Base-by-base conservation (phyloP, 2,329 filamentous ascomycete genomes). In the Neofusicoccum sp. region DNA sequence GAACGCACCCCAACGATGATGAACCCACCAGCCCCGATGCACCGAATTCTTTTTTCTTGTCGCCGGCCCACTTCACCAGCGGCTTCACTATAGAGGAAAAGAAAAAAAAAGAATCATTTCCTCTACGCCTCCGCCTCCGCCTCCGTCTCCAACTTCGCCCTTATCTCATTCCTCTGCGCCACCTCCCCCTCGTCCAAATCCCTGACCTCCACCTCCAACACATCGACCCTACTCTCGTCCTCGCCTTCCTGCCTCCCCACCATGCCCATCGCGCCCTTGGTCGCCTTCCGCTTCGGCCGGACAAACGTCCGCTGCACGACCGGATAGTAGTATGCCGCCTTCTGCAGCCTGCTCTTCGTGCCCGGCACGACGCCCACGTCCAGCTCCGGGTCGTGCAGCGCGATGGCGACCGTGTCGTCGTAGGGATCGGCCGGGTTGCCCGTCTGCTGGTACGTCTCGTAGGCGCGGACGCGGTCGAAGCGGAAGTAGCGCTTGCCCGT, bases 261-360 rank as follows among this genome's bases (percentile, higher is more conserved):
- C 54, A 75, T 73, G 48, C 77, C 76, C 34, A 74, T 77, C 56
- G 75, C 77, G 57, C 75, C 38, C 9, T 48, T 72, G 28, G 76
- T 73, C 61, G 80, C 78, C 70, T 81, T 83, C 31, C 80, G 67
- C 65, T 77, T 74, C 4, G 78, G 76, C 47, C 78, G 68, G 49
- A 88, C 76, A 24, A 78, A 78, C n/a, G 81, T 82, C 68, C 82
- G 81, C 67, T 82, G 80, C 20, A 81, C 71, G 58, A 88, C 82
- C 0, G 85, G 84, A 63, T 87, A 87, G 69, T 85, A 85, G 70
- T 86, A 88, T 12, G 85, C 85, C 1, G 78, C 85, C 67, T 82
- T 82, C 63, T 75, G 73, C 20, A 65, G 65, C 9, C 66, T 65
- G 36, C 73, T 71, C n/a, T 67, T 69, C 43, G n/a, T 9, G 6